Evolutionary conservation across 306 rosid genomes (phyloP).

Genomic region (Casuarina glauca): DNA sequence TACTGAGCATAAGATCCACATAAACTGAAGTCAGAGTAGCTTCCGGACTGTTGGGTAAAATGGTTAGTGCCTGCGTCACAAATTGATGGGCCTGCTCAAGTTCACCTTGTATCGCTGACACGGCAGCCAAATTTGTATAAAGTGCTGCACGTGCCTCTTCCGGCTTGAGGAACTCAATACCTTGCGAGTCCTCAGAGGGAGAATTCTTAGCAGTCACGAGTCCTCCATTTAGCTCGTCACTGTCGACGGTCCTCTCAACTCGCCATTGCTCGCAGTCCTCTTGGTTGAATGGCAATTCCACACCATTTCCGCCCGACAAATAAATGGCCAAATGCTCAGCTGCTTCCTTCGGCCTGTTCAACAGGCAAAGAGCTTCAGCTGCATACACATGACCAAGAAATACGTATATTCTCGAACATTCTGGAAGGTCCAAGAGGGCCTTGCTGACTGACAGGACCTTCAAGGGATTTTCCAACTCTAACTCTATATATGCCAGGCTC

Average conservation of each 20-base stretch:
- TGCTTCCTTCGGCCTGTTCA: conserved; percentile 87
- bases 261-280: conserved; percentile 77
- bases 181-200: conserved; percentile 43
- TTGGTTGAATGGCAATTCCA: conserved; percentile 73
- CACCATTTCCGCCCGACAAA: conserved; percentile 60
- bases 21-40: conserved; percentile 81
- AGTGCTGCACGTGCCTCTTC: conserved; percentile 83
- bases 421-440: conserved; percentile 78
- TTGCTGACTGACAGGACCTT: conserved; percentile 67
- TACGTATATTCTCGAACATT: conserved; percentile 76
- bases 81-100: conserved; percentile 62
- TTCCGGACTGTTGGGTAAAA: conserved; percentile 71
- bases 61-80: conserved; percentile 66
- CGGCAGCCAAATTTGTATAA: conserved; percentile 75
- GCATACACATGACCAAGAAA: conserved; percentile 85
- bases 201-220: conserved; percentile 48
- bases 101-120: conserved; percentile 82
- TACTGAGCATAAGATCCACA: conserved; percentile 77
- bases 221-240: conserved; percentile 73
- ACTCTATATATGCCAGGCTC: conserved; percentile 83
- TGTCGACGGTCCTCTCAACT: conserved; percentile 53
- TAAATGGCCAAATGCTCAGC: conserved; percentile 66
- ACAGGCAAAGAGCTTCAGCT: conserved; percentile 94
- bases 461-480: conserved; percentile 80
- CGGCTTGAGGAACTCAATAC: conserved; percentile 69